Evolutionary conservation across 1,284 basidiomycete genomes (phyloP), one percentile per base, ranked within the genome.

Genomic region (Pisolithus thermaeus): DNA sequence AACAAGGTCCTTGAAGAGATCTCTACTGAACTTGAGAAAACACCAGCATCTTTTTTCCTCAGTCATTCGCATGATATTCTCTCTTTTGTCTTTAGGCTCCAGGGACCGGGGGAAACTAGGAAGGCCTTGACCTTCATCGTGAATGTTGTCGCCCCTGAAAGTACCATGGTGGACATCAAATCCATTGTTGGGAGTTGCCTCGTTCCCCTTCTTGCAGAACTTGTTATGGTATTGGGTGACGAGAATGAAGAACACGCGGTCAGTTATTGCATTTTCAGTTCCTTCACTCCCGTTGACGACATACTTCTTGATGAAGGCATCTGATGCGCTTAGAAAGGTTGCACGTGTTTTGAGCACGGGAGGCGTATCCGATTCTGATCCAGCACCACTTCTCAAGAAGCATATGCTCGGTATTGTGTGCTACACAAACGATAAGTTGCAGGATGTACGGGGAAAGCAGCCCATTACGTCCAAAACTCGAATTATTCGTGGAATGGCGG

Each of bases 381-480:
- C 89, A 36, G 74, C 77, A 14, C 64, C 66, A 0, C 84, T 92
- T 56, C 73, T 95, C 51, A 84, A 84, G 65, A 73, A 72, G 8
- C 78, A 91, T 59, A 85, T 94, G 72, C 77, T 95, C 7, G 92
- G 90, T 5, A 76, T 95, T 49, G 84, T 96, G 20, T 83, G 88
- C 0, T 75, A 84, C 53, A 76, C 95, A 60, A 93, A 87, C 55
- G 90, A 93, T 38, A 82, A 86, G 68, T 69, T 97, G 42, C 90
- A 92, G 62, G 91, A 92, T 56, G 74, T 87, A 3, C 79, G 83
- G 12, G 87, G 87, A 1, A 91, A 87, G 64, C 84, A 86, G 56
- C 73, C 83, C 0, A 70, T 80, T 0, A 70, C 73, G 11, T 73
- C 75, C 35, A 95, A 95, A 64, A 76, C 78, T 50, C 83, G 82